phyloP scores from a whole-genome alignment of 768 basidiomycete species.

The Botryobasidium botryosum region DNA sequence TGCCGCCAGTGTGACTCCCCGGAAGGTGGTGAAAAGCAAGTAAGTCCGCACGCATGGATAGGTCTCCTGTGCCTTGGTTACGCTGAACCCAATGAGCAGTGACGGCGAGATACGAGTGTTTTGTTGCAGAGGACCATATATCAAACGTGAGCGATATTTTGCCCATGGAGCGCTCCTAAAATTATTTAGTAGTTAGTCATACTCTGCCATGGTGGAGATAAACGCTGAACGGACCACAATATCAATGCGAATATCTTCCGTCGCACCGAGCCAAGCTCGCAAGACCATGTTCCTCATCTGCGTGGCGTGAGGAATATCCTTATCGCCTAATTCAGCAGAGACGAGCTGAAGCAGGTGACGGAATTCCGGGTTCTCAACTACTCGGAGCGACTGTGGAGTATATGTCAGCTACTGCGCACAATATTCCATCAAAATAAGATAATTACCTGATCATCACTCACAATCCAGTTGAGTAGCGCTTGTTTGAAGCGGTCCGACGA shows the following conservation, averaged over 20 bases:
- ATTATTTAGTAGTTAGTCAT: too few species aligned
- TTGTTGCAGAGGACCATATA: background rate
- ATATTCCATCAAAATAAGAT: too few species aligned
- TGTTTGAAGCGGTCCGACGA: too few species aligned
- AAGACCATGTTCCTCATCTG: background rate
- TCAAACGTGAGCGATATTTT: conserved; percentile 4
- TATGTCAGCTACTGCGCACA: too few species aligned
- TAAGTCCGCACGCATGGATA: background rate
- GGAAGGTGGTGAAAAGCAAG: conserved; percentile 3
- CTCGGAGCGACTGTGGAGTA: background rate
- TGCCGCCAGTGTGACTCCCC: background rate
- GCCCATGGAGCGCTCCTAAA: too few species aligned
- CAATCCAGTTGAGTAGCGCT: too few species aligned
- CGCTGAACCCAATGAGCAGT: conserved; percentile 1
- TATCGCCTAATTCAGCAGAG: background rate
- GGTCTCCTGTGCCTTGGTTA: background rate
- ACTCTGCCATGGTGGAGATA: too few species aligned
- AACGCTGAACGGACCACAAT: too few species aligned
- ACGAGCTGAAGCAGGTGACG: background rate
- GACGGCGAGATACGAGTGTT: conserved; percentile 4
- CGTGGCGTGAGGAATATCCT: background rate
- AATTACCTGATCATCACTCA: too few species aligned
- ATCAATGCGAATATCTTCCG: too few species aligned
- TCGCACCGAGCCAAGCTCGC: background rate
- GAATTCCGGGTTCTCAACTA: background rate